Percentiles rank a stretch among this genome's conserved stretches.
Conservation (phyloP, 305 asterid genomes). For the Fraxinus sp. region DNA sequence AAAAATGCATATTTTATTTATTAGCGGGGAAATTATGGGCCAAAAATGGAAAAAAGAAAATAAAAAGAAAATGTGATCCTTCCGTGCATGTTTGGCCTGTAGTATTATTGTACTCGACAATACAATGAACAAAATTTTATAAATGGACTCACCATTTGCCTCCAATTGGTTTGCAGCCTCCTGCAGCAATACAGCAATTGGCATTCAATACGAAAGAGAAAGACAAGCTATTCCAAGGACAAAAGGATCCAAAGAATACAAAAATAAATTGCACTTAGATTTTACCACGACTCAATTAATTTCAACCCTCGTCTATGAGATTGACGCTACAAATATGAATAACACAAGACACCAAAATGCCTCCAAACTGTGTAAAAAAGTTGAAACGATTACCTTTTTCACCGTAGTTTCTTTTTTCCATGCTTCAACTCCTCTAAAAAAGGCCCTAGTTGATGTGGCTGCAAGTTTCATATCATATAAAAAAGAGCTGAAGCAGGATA, state of each 20-base stretch:
- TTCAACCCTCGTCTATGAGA: neutral
- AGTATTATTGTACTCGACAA: neutral
- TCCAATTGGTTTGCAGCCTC: constrained; percentile 46
- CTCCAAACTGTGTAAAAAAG: neutral
- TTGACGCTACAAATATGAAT: neutral
- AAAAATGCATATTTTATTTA: neutral
- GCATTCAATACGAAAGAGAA: constrained; percentile 8
- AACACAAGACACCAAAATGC: neutral
- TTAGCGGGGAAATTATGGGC: neutral
- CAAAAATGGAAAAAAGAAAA: constrained; percentile 44
- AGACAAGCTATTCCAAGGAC: neutral
- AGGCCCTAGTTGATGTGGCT: constrained; percentile 33
- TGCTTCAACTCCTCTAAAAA: constrained; percentile 29
- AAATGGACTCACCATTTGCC: constrained; percentile 43
- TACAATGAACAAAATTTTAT: neutral
- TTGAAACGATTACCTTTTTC: constrained; percentile 25
- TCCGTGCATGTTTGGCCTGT: neutral
- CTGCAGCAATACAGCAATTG: constrained; percentile 36
- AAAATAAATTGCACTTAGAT: neutral
- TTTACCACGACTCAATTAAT: neutral
- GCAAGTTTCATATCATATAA: neutral
- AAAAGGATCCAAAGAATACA: neutral
- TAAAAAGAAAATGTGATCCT: neutral
- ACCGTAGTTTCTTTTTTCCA: constrained; percentile 34
- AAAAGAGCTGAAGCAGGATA: neutral